Evolutionary conservation across 805 yeast species (phyloP).

Genomic region (Lipomyces lipofer): DNA sequence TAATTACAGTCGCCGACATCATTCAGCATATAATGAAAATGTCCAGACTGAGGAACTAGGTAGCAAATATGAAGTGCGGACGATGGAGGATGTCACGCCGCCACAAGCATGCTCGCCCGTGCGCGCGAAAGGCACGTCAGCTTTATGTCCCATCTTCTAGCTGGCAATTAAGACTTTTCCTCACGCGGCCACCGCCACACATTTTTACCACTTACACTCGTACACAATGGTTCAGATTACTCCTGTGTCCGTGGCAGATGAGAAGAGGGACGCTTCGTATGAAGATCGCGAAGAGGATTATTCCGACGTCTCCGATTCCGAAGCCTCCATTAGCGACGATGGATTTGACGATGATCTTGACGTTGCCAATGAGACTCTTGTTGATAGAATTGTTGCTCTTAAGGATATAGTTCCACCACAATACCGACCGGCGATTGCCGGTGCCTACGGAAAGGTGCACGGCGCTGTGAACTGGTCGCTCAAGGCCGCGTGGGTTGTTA

Average conservation of each 20-base stretch:
- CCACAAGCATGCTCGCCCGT: too few species aligned
- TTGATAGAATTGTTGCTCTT: slow-evolving; percentile 86
- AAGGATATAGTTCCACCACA: slow-evolving; percentile 89
- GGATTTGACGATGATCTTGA: slow-evolving; percentile 73
- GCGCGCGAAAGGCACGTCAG: too few species aligned
- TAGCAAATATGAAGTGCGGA: too few species aligned
- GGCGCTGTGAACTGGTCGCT: slow-evolving; percentile 48
- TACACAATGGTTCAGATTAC: slow-evolving; percentile 27
- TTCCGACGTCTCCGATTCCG: slow-evolving; percentile 19
- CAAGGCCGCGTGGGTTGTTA: slow-evolving; percentile 75
- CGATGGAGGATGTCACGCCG: too few species aligned
- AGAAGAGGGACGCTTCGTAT: slow-evolving; percentile 7
- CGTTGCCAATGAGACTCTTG: slow-evolving; percentile 73
- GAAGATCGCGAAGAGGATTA: slow-evolving; percentile 30
- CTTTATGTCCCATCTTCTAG: too few species aligned
- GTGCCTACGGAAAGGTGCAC: slow-evolving; percentile 39
- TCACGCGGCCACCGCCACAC: too few species aligned
- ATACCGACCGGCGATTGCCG: slow-evolving; percentile 59
- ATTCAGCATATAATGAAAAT: too few species aligned
- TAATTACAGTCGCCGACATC: too few species aligned
- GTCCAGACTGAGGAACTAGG: too few species aligned
- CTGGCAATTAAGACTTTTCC: too few species aligned
- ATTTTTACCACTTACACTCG: not conserved
- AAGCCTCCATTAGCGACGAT: slow-evolving; percentile 36
- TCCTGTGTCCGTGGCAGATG: slow-evolving; percentile 25